phyloP scores from a whole-genome alignment of 2,329 filamentous ascomycete genomes.

The Aspergillus arachidicola region DNA sequence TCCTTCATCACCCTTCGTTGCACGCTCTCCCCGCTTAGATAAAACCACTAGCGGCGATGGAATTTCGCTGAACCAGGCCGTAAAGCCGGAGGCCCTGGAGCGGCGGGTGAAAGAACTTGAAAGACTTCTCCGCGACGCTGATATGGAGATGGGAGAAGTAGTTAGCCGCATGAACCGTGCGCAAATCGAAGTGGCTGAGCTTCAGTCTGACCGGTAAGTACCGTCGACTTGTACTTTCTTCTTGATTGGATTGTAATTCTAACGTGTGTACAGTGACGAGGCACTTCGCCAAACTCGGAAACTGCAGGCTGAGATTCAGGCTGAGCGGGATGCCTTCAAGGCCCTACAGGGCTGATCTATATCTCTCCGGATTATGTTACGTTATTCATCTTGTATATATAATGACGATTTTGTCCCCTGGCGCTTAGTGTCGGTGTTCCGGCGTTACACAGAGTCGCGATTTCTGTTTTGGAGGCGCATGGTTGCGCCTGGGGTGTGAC shows the following conservation, averaged over 20 bases:
- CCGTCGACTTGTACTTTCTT: conserved; percentile 5
- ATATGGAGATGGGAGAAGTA: conserved; percentile 81
- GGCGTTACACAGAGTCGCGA: conserved; percentile 8
- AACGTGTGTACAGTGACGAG: conserved; percentile 59
- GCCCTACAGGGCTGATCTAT: conserved; percentile 42
- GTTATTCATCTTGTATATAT: conserved; percentile 4
- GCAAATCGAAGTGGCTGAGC: conserved; percentile 78
- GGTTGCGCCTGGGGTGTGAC: conserved; percentile 1
- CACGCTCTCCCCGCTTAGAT: conserved; percentile 62
- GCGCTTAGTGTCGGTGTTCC: conserved; percentile 4
- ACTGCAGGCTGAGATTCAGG: conserved; percentile 68
- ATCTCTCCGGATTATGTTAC: background rate
- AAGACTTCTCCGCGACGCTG: conserved; percentile 73
- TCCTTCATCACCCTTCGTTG: conserved; percentile 62
- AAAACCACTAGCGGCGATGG: conserved; percentile 64
- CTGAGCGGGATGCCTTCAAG: conserved; percentile 64
- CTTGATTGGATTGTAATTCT: conserved; percentile 17
- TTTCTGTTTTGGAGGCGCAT: background rate
- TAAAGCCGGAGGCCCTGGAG: conserved; percentile 74
- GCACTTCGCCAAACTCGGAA: conserved; percentile 71
- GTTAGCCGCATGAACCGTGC: conserved; percentile 79
- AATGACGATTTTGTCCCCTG: conserved; percentile 5
- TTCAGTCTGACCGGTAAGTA: conserved; percentile 60
- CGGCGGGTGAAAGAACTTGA: conserved; percentile 82
- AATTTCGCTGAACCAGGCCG: conserved; percentile 65